phyloP scores from a whole-genome alignment of 2,329 filamentous ascomycete genomes.

The Aspergillus sp. region DNA sequence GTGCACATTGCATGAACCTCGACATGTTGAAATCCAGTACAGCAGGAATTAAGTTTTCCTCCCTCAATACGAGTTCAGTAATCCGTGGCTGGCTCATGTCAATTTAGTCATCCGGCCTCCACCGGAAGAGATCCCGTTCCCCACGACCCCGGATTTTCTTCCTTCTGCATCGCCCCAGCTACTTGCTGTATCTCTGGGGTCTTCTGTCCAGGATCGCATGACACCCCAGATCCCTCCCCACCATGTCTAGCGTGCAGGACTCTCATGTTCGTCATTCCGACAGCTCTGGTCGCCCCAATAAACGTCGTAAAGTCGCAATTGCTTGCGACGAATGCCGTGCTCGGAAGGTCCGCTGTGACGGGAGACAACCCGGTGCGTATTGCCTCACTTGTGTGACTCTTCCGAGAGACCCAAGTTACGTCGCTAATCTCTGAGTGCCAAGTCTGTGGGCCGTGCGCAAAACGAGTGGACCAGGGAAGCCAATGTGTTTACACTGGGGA shows the following conservation, averaged over 20 bases:
- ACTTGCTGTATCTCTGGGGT: not conserved
- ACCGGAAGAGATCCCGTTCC: not conserved
- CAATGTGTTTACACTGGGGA: constrained; percentile 34
- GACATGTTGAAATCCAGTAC: no score
- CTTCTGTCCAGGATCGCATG: not conserved
- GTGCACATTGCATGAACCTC: no score
- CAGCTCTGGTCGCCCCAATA: constrained; percentile 3
- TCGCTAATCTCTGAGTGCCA: constrained; percentile 3
- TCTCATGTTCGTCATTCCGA: not conserved
- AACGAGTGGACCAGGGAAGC: constrained; percentile 18
- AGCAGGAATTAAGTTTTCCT: no score
- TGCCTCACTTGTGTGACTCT: not conserved
- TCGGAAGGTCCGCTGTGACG: constrained; percentile 24
- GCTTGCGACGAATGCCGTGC: constrained; percentile 24
- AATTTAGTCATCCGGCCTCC: not conserved
- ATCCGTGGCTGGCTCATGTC: no score
- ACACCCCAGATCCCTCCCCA: not conserved
- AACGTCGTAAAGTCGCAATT: constrained; percentile 23
- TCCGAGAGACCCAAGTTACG: not conserved
- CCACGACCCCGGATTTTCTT: constrained; percentile 3
- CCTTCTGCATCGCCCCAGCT: not conserved
- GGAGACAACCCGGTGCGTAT: constrained; percentile 21
- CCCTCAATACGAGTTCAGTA: no score
- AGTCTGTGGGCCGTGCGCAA: constrained; percentile 37
- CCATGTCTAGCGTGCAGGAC: constrained; percentile 6